A percentile compares a stretch with the other conserved stretches of the same genome.
Conservation (phyloP, 441 rosid species). For the Pelargonium fulgidum region DNA sequence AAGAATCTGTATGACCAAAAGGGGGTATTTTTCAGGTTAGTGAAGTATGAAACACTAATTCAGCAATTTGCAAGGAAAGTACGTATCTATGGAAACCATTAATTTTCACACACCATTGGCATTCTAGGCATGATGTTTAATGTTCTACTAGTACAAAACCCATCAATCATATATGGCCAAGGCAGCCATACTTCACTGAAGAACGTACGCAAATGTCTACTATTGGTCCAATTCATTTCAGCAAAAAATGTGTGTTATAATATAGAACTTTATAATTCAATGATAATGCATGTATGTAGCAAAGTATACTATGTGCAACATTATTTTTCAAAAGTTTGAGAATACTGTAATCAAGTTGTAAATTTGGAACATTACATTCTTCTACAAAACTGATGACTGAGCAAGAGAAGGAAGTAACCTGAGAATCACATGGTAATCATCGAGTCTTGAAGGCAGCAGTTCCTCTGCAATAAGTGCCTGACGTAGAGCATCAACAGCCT, state of each 20-base stretch:
- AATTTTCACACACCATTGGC: not conserved
- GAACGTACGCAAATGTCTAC: not conserved
- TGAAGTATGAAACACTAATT: not conserved
- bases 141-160: not conserved
- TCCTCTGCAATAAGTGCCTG: slow-evolving; percentile 61
- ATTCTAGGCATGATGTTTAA: not conserved
- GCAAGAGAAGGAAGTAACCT: slow-evolving; percentile 33
- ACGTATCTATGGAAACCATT: not conserved
- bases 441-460: slow-evolving; percentile 58
- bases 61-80: not conserved
- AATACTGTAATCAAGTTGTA: not conserved
- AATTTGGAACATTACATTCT: not conserved
- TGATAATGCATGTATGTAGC: not conserved
- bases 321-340: not conserved
- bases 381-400: not conserved
- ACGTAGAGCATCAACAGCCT: slow-evolving; percentile 73
- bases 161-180: not conserved
- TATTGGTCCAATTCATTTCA: not conserved
- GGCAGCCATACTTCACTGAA: not conserved
- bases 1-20: slow-evolving; percentile 42
- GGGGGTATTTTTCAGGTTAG: not conserved
- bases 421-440: slow-evolving; percentile 78
- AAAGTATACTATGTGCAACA: not conserved
- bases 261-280: not conserved
- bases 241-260: not conserved